Evolutionary conservation across 768 basidiomycete species (phyloP), one percentile per base, ranked within the genome.

Genomic region (Leccinum broughii): DNA sequence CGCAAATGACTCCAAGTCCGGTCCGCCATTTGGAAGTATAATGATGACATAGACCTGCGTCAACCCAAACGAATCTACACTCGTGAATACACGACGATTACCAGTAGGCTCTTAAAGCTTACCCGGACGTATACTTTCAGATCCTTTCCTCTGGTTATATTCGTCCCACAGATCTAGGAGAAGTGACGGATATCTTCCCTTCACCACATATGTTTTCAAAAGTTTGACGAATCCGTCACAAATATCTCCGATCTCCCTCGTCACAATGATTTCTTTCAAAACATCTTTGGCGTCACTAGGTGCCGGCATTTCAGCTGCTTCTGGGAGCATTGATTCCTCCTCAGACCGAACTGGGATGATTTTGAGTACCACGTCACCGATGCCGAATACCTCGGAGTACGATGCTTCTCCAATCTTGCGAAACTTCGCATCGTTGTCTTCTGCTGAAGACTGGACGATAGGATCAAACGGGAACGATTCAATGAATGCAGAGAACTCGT

Each of bases 381-480:
- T 88, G 8, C 90, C 90, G 72, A 93, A 99, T 30, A 99, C 97
- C 70, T 99, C 97, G 0, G 93, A 96, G 74, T 90, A 99, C 53
- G 91, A 93, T 7, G 97, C 97, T 76, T 99, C 97, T 46, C 96
- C 96, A 51, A 98, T 87, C 75, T 99, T 99, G 64, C 76, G 80
- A 74, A 94, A 93, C 6, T 58, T 73, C 24, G 73, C 61, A 61
- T 75, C 64, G 65, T 65, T 75, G 65, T 60, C 66, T 37, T 68
- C 64, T 32, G 65, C 62, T 10, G 69, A 68, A 48, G 74, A 72
- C 51, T 70, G 76, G n/a, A 90, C 81, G 56, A 90, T 78, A 3
- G 86, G 82, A 66, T 92, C 91, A 62, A 82, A 84, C 10, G 89
- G 90, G 67, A 93, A 93, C 22, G 85, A 84, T 64, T 88, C 84